Percentiles rank a stretch among this genome's conserved stretches.
These are phyloP conservation scores for Cymbidium sinense DNA, from an alignment of 106 monocot genomes.

Conservation along the genomic window DNA sequence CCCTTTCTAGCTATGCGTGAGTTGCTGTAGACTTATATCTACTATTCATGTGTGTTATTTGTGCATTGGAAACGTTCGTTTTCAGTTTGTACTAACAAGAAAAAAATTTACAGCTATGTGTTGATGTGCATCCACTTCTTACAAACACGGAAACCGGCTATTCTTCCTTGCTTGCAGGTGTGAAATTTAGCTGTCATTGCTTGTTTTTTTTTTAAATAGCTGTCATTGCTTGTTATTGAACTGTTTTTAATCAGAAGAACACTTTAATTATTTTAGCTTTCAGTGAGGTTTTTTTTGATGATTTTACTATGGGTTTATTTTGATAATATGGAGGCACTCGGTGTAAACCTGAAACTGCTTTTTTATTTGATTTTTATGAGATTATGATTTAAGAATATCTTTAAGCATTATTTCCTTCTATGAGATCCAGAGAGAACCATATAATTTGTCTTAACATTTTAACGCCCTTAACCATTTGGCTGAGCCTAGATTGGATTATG, in stretches of 20 bases:
- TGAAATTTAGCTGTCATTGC: not conserved
- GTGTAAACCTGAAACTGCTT: not conserved
- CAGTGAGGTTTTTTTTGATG: not conserved
- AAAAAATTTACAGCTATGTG: constrained; percentile 61
- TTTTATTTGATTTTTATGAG: not conserved
- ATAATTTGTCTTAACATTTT: not conserved
- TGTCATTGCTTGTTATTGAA: not conserved
- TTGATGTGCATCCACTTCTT: constrained; percentile 99
- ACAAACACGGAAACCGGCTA: constrained; percentile 68
- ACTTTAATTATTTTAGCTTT: not conserved
- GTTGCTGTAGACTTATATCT: constrained; percentile 15
- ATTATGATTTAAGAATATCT: not conserved
- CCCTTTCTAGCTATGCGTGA: constrained; percentile 98
- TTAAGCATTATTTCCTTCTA: not conserved
- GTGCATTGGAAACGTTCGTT: not conserved
- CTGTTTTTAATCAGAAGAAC: not conserved
- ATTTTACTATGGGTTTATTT: not conserved
- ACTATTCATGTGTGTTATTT: not conserved
- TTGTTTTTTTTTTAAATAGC: not conserved
- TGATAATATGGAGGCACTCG: not conserved
- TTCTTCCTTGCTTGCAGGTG: constrained; percentile 99
- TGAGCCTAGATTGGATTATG: constrained; percentile 2
- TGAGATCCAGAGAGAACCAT: not conserved
- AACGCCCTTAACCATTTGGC: not conserved
- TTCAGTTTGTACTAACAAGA: constrained; percentile 9